Percentiles rank a stretch among this genome's conserved stretches.
phyloP scores from a whole-genome alignment of 768 basidiomycete species.

The Hypholoma sublateritium region DNA sequence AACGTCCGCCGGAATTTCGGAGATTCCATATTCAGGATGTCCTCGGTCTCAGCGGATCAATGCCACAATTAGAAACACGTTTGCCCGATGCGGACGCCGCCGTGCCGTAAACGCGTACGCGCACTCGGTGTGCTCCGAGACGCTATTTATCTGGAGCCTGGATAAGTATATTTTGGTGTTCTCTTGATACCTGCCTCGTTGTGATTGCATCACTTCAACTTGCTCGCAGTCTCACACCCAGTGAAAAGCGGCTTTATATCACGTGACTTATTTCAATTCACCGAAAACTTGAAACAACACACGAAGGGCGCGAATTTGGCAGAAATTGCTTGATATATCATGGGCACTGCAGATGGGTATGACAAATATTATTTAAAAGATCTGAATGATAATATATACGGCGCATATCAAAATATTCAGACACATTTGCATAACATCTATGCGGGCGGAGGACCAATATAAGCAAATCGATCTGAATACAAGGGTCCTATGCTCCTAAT shows the following conservation, averaged over 20 bases:
- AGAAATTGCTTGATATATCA: slow-evolving; percentile 12
- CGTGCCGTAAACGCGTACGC: too few relatives aligned
- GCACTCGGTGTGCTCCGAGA: too few relatives aligned
- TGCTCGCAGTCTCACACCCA: too few relatives aligned
- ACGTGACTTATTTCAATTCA: slow-evolving; percentile 13
- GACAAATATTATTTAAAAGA: slow-evolving; percentile 11
- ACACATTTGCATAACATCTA: slow-evolving; percentile 2
- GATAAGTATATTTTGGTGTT: too few relatives aligned
- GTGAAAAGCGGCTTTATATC: slow-evolving; percentile 11
- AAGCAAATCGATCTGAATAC: slow-evolving; percentile 11
- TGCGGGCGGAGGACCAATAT: background rate
- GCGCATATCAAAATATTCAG: slow-evolving; percentile 8
- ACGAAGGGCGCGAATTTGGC: slow-evolving; percentile 6
- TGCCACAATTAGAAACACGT: too few relatives aligned
- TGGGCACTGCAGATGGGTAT: slow-evolving; percentile 6
- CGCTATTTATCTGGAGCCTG: too few relatives aligned
- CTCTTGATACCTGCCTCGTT: too few relatives aligned
- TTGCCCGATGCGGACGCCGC: too few relatives aligned
- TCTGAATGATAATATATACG: slow-evolving; percentile 1
- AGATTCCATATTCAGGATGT: too few relatives aligned
- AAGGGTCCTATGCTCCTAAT: slow-evolving; percentile 3
- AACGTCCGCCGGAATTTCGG: too few relatives aligned
- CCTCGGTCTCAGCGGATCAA: too few relatives aligned
- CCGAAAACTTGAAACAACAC: slow-evolving; percentile 8
- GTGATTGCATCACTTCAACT: too few relatives aligned